Conservation (phyloP, 441 rosid species). For the Pelargonium citronellum region DNA sequence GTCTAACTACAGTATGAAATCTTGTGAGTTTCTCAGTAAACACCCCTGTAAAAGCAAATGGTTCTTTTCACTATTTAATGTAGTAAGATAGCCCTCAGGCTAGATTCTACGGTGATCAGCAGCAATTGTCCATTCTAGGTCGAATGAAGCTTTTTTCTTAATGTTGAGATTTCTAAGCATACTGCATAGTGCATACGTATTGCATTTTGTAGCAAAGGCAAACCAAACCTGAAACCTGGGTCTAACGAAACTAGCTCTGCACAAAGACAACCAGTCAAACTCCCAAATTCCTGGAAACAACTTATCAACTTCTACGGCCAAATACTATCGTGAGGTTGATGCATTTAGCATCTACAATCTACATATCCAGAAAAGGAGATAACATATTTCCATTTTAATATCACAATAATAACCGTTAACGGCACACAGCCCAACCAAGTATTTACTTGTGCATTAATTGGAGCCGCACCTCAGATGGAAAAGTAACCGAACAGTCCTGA, state of each 20-base stretch:
- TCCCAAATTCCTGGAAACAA: conserved; percentile 5
- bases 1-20: background rate
- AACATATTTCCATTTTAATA: background rate
- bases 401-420: background rate
- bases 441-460: background rate
- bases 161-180: background rate
- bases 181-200: background rate
- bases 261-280: background rate
- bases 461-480: conserved; percentile 1
- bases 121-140: background rate
- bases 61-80: background rate
- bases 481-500: background rate
- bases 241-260: background rate
- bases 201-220: background rate
- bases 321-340: background rate
- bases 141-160: background rate
- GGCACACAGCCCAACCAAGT: background rate
- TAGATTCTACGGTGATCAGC: background rate
- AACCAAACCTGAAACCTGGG: background rate
- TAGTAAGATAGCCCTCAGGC: background rate
- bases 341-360: background rate
- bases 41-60: background rate
- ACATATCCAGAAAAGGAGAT: background rate
- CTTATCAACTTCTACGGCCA: background rate
- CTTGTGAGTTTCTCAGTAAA: background rate